Evolutionary conservation across 2,329 filamentous ascomycete species (phyloP), one percentile per base, ranked within the genome.

Genomic region (Hortaea sp.): DNA sequence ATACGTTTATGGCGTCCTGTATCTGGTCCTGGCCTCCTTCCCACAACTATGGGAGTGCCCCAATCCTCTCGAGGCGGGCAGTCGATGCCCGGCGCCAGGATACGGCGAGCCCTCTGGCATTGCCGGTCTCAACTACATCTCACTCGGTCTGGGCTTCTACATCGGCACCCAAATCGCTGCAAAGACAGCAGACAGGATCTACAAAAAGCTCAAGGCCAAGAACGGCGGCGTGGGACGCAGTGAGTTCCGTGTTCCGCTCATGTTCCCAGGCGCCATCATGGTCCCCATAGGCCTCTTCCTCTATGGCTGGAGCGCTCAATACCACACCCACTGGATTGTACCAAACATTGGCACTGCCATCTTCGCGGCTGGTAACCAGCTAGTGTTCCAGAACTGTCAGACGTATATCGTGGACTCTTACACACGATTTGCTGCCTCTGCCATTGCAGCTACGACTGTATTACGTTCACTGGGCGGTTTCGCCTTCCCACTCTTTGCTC

Each of bases 91-190:
- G 7, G 40, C 46, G n/a, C 42, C 47, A 1, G 49, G 42, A 27
- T 64, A 64, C 52, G 44, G 53, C 47, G 49, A 59, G 32, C 43
- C 42, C 11, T 35, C 48, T 10, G 59, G 53, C 32, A 64, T 63
- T 38, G 61, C 55, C 20, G 63, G 64, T 43, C 57, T 66, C n/a
- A 66, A 64, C 49, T 65, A 66, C 53, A 64, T 66, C 43, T 76
- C 80, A 7, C 72, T 79, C 13, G 78, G 76, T 0, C 37, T 82
- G 0, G 82, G 82, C 1, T 82, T 84, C 63, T 70, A 81, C 46
- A 59, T 75, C 1, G 79, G 74, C 6, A 65, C 63, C 1, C 64
- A 67, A 41, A 63, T 66, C 43, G 63, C 62, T 28, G 64, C 63
- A 6, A 60, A 59, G 29, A 59, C 63, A 43, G 64, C 63, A 29